Percentiles rank a stretch among this genome's conserved stretches.
Conservation (phyloP, 257 asterid genomes). For the Rehmannia glutinosa region DNA sequence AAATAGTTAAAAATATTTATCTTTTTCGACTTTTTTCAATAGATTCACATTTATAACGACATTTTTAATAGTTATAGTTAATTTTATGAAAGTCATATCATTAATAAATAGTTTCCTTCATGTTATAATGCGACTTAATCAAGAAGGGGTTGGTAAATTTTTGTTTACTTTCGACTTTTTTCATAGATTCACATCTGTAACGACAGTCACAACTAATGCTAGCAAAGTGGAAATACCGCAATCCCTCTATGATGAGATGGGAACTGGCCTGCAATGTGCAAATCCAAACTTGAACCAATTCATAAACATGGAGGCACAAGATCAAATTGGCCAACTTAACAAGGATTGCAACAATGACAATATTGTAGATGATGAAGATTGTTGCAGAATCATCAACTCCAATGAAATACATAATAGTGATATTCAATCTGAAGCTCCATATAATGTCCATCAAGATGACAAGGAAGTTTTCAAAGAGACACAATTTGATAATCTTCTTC, state of each 20-base stretch:
- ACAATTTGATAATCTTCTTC: background rate
- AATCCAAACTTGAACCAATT: conserved; percentile 11
- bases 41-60: too few species aligned
- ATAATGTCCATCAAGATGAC: conserved; percentile 4
- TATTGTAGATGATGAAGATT: background rate
- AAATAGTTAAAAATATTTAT: too few species aligned
- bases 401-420: too few species aligned
- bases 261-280: background rate
- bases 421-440: background rate
- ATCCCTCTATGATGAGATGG: background rate
- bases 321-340: background rate
- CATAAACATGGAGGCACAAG: conserved; percentile 14
- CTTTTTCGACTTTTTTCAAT: too few species aligned
- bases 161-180: too few species aligned
- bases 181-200: background rate
- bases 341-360: background rate
- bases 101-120: too few species aligned
- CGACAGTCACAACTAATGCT: conserved; percentile 1
- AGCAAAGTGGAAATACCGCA: background rate
- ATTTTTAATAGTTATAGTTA: too few species aligned
- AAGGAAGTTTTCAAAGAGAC: background rate
- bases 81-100: too few species aligned
- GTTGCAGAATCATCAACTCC: background rate
- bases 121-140: too few species aligned
- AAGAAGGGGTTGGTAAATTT: too few species aligned